These are phyloP conservation scores for Simmondsia chinensis DNA, from an alignment of 148 eudicot genomes.

Conservation along the genomic window DNA sequence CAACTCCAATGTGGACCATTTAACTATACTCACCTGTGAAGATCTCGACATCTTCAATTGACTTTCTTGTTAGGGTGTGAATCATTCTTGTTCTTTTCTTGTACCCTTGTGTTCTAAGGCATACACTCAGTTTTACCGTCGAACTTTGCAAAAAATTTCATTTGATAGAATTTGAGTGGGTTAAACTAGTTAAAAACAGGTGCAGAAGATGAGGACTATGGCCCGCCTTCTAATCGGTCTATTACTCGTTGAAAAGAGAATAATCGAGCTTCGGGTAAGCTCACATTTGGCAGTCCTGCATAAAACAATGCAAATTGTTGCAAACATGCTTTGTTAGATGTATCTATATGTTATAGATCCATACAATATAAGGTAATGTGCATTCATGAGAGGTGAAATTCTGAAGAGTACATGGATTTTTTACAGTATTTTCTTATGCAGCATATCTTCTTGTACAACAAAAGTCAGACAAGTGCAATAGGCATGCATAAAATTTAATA, in stretches of 20 bases:
- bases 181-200: constrained; percentile 15
- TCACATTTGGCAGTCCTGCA: neutral
- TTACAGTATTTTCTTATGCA: neutral
- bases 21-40: too few relatives aligned
- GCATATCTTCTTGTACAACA: neutral
- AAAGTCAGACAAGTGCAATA: neutral
- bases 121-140: neutral
- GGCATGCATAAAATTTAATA: constrained; percentile 5
- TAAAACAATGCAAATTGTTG: neutral
- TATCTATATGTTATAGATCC: too few relatives aligned
- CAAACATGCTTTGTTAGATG: neutral
- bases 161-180: constrained; percentile 5
- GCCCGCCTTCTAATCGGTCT: constrained; percentile 52
- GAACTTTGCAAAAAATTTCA: constrained; percentile 1
- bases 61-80: neutral
- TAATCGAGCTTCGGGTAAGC: constrained; percentile 34
- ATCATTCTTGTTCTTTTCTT: neutral
- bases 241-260: constrained; percentile 56
- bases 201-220: constrained; percentile 52
- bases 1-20: too few relatives aligned
- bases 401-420: too few relatives aligned
- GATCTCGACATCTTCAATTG: neutral
- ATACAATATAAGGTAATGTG: too few relatives aligned
- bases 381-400: too few relatives aligned
- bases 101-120: neutral